phyloP scores from a whole-genome alignment of 208 protist species.

The Crithidia brevicula region DNA sequence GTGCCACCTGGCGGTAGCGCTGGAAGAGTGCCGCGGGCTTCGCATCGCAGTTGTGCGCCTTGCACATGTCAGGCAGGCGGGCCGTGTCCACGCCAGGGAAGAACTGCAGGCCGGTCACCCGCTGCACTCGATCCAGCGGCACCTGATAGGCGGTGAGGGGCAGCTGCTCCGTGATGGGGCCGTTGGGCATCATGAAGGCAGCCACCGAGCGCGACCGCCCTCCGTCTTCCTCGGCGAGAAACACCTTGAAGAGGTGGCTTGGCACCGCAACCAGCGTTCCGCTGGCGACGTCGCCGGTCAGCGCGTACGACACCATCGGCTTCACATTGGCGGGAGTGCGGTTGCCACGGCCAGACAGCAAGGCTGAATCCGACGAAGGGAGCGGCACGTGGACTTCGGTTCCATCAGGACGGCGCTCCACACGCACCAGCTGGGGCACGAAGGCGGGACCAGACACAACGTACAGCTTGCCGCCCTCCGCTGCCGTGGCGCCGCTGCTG shows the following conservation, averaged over 20 bases:
- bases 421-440: slow-evolving; percentile 46
- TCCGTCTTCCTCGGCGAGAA: slow-evolving; percentile 55
- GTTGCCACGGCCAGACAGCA: slow-evolving; percentile 15
- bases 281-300: slow-evolving; percentile 48
- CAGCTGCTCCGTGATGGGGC: slow-evolving; percentile 59
- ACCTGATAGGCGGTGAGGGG: slow-evolving; percentile 81
- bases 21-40: slow-evolving; percentile 48
- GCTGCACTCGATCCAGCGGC: slow-evolving; percentile 50
- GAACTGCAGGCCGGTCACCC: slow-evolving; percentile 74
- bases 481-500: slow-evolving; percentile 19
- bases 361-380: neutral
- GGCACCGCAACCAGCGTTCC: slow-evolving; percentile 69
- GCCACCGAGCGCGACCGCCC: slow-evolving; percentile 40
- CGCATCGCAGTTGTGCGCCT: slow-evolving; percentile 50
- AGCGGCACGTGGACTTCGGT: slow-evolving; percentile 29
- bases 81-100: slow-evolving; percentile 51
- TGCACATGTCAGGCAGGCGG: slow-evolving; percentile 60
- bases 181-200: slow-evolving; percentile 85
- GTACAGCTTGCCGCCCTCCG: slow-evolving; percentile 30
- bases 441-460: slow-evolving; percentile 71
- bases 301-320: slow-evolving; percentile 61
- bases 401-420: slow-evolving; percentile 40
- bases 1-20: slow-evolving; percentile 60
- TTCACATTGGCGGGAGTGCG: slow-evolving; percentile 9
- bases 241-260: slow-evolving; percentile 86